Evolutionary conservation across 495 filamentous ascomycete species (phyloP).

Genomic region (Lentithecium fluviatile): DNA sequence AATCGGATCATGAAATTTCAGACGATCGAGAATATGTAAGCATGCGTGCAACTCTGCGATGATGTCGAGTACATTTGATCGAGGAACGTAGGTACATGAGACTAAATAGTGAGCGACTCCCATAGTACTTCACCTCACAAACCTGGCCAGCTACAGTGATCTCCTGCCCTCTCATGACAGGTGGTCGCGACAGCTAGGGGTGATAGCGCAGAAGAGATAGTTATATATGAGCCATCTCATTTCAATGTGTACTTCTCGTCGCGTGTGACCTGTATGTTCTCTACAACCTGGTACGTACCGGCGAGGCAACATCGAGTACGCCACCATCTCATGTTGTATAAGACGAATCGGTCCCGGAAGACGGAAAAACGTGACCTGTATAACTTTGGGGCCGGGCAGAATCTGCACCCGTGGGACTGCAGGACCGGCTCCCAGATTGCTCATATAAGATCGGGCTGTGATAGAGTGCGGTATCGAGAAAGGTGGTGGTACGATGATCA

Average conservation of each 20-base stretch:
- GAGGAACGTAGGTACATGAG: background rate
- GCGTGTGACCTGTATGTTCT: background rate
- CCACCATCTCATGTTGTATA: constrained; percentile 7
- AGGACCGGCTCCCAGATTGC: too few species aligned
- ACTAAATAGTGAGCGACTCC: background rate
- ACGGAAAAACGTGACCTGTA: too few species aligned
- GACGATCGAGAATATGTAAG: background rate
- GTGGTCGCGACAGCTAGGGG: background rate
- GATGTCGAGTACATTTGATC: background rate
- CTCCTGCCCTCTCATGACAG: background rate
- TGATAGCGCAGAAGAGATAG: too few species aligned
- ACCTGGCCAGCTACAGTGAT: too few species aligned
- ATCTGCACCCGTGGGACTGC: too few species aligned
- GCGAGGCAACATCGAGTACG: background rate
- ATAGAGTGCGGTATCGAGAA: too few species aligned
- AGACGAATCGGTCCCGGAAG: too few species aligned
- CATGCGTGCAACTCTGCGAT: background rate
- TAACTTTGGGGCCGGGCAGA: too few species aligned
- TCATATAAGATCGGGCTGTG: too few species aligned
- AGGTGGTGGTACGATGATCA: too few species aligned
- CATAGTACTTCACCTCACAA: background rate
- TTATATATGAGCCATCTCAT: too few species aligned
- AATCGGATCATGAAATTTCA: background rate
- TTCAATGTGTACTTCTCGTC: background rate
- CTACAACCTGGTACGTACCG: background rate